Percentiles rank a stretch among this genome's conserved stretches.
Conservation (phyloP, 2,329 filamentous ascomycete genomes). For the Alternaria sp. region DNA sequence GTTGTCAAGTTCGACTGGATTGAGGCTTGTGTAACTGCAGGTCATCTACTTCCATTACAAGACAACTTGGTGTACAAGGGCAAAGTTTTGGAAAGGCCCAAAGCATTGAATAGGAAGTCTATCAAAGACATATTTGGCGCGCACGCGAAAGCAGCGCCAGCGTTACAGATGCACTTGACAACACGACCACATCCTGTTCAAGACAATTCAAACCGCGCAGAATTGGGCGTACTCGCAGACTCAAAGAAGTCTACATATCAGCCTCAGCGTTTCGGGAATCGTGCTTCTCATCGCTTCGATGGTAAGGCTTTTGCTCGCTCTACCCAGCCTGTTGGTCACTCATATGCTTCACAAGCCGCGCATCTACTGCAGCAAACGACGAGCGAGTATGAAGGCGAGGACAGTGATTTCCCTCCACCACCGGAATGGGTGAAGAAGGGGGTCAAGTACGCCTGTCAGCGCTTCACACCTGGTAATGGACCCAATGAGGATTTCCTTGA, state of each 20-base stretch:
- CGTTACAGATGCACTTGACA: slow-evolving; percentile 33
- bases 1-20: slow-evolving; percentile 66
- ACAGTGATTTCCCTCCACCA: slow-evolving; percentile 66
- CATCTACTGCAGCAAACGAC: slow-evolving; percentile 74
- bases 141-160: slow-evolving; percentile 11
- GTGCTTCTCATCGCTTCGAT: slow-evolving; percentile 45
- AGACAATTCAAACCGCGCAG: slow-evolving; percentile 63
- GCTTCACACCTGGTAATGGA: slow-evolving; percentile 72
- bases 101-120: slow-evolving; percentile 33
- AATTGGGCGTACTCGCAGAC: slow-evolving; percentile 54
- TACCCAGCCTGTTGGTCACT: slow-evolving; percentile 21
- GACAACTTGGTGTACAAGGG: slow-evolving; percentile 63
- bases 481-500: slow-evolving; percentile 80
- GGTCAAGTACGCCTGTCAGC: slow-evolving; percentile 79
- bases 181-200: slow-evolving; percentile 31
- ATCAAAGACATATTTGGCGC: slow-evolving; percentile 28
- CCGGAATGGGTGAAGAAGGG: slow-evolving; percentile 74
- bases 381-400: slow-evolving; percentile 73
- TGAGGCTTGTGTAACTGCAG: slow-evolving; percentile 56
- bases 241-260: slow-evolving; percentile 26
- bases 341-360: slow-evolving; percentile 31
- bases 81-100: slow-evolving; percentile 53
- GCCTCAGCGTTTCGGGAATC: slow-evolving; percentile 24
- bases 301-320: slow-evolving; percentile 43
- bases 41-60: slow-evolving; percentile 56